Conservation (phyloP, 73 alveolate species). For the Stentor coeruleus region DNA sequence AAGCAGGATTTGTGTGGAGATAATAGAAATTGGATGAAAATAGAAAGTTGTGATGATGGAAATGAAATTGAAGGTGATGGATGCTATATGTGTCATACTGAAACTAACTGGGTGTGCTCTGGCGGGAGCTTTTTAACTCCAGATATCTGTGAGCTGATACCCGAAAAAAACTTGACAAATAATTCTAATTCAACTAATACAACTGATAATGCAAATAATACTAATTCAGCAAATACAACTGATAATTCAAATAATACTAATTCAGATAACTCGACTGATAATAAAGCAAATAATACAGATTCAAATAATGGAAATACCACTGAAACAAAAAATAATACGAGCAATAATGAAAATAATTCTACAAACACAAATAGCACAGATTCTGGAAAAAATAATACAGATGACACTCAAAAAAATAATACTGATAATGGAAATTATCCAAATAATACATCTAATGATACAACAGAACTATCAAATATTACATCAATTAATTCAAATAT, state of each 20-base stretch:
- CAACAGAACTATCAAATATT: too few species aligned
- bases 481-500: too few species aligned
- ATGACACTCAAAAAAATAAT: too few species aligned
- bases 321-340: too few species aligned
- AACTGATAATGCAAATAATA: not conserved
- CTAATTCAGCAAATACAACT: not conserved
- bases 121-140: not conserved
- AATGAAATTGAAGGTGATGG: not conserved
- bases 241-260: not conserved
- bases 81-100: not conserved
- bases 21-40: not conserved
- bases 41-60: not conserved
- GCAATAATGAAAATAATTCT: too few species aligned
- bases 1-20: not conserved
- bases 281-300: not conserved
- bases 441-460: too few species aligned
- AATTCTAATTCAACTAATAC: not conserved
- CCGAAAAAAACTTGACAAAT: not conserved
- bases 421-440: too few species aligned
- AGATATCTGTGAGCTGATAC: not conserved
- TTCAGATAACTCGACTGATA: not conserved
- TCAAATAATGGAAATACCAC: not conserved
- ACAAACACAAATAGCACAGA: too few species aligned
- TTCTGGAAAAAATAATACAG: too few species aligned
- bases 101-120: not conserved